Evolutionary conservation across 2,329 filamentous ascomycete genomes (phyloP).

Genomic region (Pseudogymnoascus destructans): DNA sequence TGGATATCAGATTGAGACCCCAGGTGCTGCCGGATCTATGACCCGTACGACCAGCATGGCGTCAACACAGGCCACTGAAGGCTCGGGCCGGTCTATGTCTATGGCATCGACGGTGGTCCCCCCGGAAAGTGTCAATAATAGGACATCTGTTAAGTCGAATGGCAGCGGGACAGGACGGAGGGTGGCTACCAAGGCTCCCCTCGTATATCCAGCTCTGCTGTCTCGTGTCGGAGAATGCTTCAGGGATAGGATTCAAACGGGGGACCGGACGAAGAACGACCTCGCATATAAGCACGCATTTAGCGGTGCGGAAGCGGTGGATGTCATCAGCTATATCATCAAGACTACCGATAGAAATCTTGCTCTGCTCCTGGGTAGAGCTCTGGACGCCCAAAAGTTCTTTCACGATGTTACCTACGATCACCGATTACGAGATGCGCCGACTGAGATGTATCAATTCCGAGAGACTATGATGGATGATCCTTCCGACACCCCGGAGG

Average conservation of each 20-base stretch:
- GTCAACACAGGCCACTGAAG: slow-evolving; percentile 27
- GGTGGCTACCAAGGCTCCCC: slow-evolving; percentile 47
- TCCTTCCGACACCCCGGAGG: slow-evolving; percentile 53
- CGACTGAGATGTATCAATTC: slow-evolving; percentile 92
- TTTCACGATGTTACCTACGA: slow-evolving; percentile 99
- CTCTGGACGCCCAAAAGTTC: slow-evolving; percentile 94
- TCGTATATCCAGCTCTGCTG: slow-evolving; percentile 86
- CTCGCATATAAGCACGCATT: slow-evolving; percentile 96
- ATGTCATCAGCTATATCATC: slow-evolving; percentile 92
- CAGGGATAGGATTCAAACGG: slow-evolving; percentile 70
- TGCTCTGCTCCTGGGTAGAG: slow-evolving; percentile 76
- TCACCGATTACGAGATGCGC: slow-evolving; percentile 86
- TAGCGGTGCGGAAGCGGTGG: slow-evolving; percentile 87
- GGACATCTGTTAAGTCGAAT: slow-evolving; percentile 30
- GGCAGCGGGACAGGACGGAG: slow-evolving; percentile 17
- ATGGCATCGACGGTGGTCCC: slow-evolving; percentile 76
- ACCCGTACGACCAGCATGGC: slow-evolving; percentile 48
- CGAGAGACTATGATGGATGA: slow-evolving; percentile 83
- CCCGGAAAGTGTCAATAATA: slow-evolving; percentile 32
- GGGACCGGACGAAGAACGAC: slow-evolving; percentile 90
- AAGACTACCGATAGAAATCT: slow-evolving; percentile 92
- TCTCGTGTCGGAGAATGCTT: slow-evolving; percentile 93
- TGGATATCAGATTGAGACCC: slow-evolving; percentile 11
- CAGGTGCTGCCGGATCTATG: slow-evolving; percentile 32
- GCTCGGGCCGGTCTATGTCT: slow-evolving; percentile 62